phyloP scores from a whole-genome alignment of 1,284 basidiomycete genomes.

The Trichosporon inkin region DNA sequence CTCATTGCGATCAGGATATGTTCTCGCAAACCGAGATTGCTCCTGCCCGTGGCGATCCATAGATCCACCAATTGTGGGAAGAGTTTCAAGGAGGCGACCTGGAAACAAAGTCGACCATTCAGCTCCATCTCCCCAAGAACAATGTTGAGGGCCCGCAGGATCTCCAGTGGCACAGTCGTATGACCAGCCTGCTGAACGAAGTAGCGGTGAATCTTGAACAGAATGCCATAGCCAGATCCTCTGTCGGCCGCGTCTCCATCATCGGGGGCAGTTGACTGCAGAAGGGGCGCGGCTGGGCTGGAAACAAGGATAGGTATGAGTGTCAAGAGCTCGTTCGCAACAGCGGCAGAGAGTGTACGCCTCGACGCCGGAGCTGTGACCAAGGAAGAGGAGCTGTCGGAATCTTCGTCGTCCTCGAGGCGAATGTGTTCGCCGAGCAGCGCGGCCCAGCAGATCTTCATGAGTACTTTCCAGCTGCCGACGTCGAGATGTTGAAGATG shows the following conservation, averaged over 20 bases:
- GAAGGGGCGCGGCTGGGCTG: slow-evolving; percentile 50
- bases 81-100: slow-evolving; percentile 58
- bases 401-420: slow-evolving; percentile 23
- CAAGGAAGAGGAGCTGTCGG: slow-evolving; percentile 29
- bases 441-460: slow-evolving; percentile 70
- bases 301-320: slow-evolving; percentile 65
- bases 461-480: slow-evolving; percentile 63
- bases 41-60: slow-evolving; percentile 73
- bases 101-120: slow-evolving; percentile 62
- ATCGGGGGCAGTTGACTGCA: slow-evolving; percentile 24
- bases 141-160: slow-evolving; percentile 63
- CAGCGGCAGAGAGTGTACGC: background rate
- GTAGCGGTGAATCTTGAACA: slow-evolving; percentile 64
- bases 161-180: slow-evolving; percentile 69
- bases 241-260: slow-evolving; percentile 3
- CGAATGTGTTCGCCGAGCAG: slow-evolving; percentile 63
- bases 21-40: slow-evolving; percentile 56
- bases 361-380: slow-evolving; percentile 9
- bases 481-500: slow-evolving; percentile 73
- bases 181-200: slow-evolving; percentile 60
- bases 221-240: slow-evolving; percentile 56
- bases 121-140: slow-evolving; percentile 67
- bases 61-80: slow-evolving; percentile 65
- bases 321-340: slow-evolving; percentile 58
- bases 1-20: slow-evolving; percentile 61